Base-by-base conservation (phyloP, 352 stramenopile species). In the Pythium biforme region DNA sequence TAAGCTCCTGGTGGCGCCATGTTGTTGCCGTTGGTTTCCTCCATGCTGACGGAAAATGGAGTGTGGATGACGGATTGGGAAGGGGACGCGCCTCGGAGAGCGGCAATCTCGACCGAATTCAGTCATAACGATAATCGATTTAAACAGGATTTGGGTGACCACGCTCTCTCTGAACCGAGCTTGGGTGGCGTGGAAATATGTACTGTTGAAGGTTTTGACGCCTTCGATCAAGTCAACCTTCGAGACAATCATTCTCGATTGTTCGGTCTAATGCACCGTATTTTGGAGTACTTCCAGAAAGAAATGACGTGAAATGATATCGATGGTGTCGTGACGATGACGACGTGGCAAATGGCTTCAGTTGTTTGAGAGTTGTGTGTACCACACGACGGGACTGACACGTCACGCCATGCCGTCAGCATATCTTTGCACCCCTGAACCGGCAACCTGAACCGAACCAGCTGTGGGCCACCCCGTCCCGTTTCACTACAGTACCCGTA, bases 171-270 rank as follows among this genome's bases (percentile, higher is more conserved):
- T n/a, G n/a, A n/a, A n/a, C n/a, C n/a, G n/a, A n/a, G n/a, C n/a
- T n/a, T n/a, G n/a, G n/a, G n/a, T n/a, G 6, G 34, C 10, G 34
- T 31, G 0, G 17, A 12, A 59, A 10, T n/a, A 52, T 51, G 20
- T 17, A 22, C 15, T 40, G 2, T 60, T 2, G n/a, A 26, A 60
- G 53, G 53, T 60, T 43, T 40, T 47, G 3, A 10, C 9, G 15
- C 9, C 5, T n/a, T 6, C 4, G 17, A 25, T 26, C 52, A 52
- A 52, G 37, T 51, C 53, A 60, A 60, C 53, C 25, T 43, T 41
- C 3, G 15, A 20, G 26, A 61, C 60, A 54, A 61, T 61, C 60
- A 67, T 67, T 67, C 60, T 67, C 51, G 60, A 67, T 61, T 57
- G 22, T 61, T 67, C 60, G 17, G 11, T 50, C 14, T n/a, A n/a